Evolutionary conservation across 2,329 filamentous ascomycete genomes (phyloP), one percentile per base, ranked within the genome.

Genomic region (Colletotrichum theobromicola): DNA sequence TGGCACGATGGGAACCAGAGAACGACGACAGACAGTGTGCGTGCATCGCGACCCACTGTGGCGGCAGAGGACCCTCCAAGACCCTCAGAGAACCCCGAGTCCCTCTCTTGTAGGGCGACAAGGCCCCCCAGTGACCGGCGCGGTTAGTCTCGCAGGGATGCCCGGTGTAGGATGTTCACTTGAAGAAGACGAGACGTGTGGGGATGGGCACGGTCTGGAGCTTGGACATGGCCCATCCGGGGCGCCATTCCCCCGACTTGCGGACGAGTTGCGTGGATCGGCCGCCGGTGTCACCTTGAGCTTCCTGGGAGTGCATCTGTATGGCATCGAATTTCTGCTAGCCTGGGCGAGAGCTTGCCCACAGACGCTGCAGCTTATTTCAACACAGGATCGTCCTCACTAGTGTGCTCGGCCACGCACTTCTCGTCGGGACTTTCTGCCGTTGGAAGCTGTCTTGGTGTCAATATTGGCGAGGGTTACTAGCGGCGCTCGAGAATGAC

Each of bases 141-240:
- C 61, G 67, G 53, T 30, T 55, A 71, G 71, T 32, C 60, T 53
- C 70, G 62, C 68, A 74, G 68, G 67, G 67, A 62, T 72, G 32
- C 35, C 42, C 60, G 16, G 66, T 46, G 46, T 58, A 24, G 30
- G 46, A 35, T 55, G 65, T 21, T 53, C 71, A 61, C 67, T 71
- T 74, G 68, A 72, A 66, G 67, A 70, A 65, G 72, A 62, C 61
- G 53, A 74, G 67, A 74, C 67, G 34, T 70, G 70, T 75, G 61
- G 72, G 69, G 68, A 74, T 67, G 63, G 57, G 72, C 72, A 72
- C 68, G 72, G 68, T 62, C 62, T 75, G 55, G 72, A 74, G 61
- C 67, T 72, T 74, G 72, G 67, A 34, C 67, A 32, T 61, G 26
- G 21, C 26, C 37, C 67, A 61, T 55, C 68, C 50, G 72, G 72